A percentile compares a stretch with the other conserved stretches of the same genome.
phyloP scores from a whole-genome alignment of 2,329 filamentous ascomycete species.

The Onygenales sp. region DNA sequence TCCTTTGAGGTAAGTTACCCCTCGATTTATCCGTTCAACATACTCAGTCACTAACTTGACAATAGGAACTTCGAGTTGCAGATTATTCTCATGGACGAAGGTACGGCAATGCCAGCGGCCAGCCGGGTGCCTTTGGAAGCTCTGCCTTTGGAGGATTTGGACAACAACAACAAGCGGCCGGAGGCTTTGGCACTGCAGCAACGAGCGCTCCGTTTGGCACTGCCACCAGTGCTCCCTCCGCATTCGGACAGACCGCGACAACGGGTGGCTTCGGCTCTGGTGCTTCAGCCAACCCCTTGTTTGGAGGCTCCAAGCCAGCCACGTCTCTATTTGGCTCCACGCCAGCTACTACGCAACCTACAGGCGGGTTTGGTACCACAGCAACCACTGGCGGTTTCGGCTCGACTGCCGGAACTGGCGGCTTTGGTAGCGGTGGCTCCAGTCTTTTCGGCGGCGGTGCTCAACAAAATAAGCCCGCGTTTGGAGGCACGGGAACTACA shows the following conservation, averaged over 20 bases:
- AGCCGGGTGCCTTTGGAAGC: conserved; percentile 71
- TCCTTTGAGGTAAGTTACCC: conserved; percentile 54
- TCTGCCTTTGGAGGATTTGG: conserved; percentile 45
- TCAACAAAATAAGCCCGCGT: conserved; percentile 28
- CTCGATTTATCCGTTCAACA: background rate
- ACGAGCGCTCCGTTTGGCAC: conserved; percentile 32
- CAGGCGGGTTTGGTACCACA: conserved; percentile 31
- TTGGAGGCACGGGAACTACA: conserved; percentile 27
- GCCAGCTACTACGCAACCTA: conserved; percentile 21
- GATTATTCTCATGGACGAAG: conserved; percentile 84
- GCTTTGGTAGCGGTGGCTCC: conserved; percentile 18
- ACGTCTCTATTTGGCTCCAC: conserved; percentile 26
- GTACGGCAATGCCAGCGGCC: conserved; percentile 72
- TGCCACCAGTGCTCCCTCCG: conserved; percentile 27
- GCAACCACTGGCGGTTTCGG: conserved; percentile 27
- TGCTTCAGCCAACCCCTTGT: conserved; percentile 29
- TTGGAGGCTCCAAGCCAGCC: conserved; percentile 35
- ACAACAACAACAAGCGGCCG: conserved; percentile 27
- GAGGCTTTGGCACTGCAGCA: conserved; percentile 33
- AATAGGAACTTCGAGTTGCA: conserved; percentile 61
- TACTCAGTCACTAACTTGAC: background rate
- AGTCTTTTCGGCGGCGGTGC: conserved; percentile 24
- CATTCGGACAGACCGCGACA: conserved; percentile 36
- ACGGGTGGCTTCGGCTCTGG: conserved; percentile 29
- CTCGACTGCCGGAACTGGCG: conserved; percentile 7